These are phyloP conservation scores for Botrytis medusae DNA, from an alignment of 2,329 filamentous ascomycete species.

Conservation along the genomic window DNA sequence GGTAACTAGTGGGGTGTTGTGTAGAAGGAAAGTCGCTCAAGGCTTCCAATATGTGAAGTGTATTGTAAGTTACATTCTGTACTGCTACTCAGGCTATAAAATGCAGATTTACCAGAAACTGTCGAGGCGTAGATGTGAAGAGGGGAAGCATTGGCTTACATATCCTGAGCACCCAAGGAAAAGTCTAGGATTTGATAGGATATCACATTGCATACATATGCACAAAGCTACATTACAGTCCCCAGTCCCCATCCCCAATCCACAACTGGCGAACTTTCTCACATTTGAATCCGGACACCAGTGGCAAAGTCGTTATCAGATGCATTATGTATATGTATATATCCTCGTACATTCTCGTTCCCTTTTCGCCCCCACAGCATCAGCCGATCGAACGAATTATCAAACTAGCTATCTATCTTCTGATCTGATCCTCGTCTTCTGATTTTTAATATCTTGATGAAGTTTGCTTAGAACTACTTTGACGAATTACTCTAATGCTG, in stretches of 20 bases:
- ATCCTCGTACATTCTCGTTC: neutral
- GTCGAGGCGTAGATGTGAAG: neutral
- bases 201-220: neutral
- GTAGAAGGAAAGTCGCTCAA: neutral
- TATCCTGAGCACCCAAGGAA: neutral
- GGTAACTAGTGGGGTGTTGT: neutral
- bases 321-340: neutral
- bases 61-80: neutral
- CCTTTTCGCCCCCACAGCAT: constrained; percentile 3
- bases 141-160: neutral
- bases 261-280: neutral
- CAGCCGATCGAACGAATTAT: neutral
- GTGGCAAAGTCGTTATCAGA: neutral
- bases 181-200: neutral
- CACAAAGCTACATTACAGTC: neutral
- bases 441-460: neutral
- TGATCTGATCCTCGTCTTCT: neutral
- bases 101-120: neutral
- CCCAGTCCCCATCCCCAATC: neutral
- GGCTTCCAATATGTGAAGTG: neutral
- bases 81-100: neutral
- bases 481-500: neutral
- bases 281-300: neutral
- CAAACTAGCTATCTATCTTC: neutral
- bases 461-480: neutral